Evolutionary conservation across 768 basidiomycete genomes (phyloP), one percentile per base, ranked within the genome.

Genomic region (Rhodosporidiobolus odoratus): DNA sequence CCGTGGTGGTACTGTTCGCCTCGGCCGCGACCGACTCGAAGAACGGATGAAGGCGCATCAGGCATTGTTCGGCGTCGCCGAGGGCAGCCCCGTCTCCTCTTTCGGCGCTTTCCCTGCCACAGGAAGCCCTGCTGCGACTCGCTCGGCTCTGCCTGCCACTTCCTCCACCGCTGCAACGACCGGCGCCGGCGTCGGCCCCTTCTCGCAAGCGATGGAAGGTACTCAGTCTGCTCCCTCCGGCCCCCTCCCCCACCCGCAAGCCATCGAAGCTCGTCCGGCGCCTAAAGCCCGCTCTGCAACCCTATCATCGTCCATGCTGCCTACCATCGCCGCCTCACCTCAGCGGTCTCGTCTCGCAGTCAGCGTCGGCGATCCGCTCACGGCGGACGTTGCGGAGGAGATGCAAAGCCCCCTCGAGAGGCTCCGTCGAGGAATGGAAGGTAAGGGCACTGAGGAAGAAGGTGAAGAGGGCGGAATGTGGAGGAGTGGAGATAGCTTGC

Each of bases 391-490:
- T 0, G 72, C 66, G 7, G 62, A 67, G 32, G 72, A 70, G 58
- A 69, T 74, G 72, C 57, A 66, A 45, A 67, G 65, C 32, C 72
- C 72, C 30, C 45, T 74, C 27, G 68, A 70, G 40, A 40, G 72
- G 48, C 57, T 72, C 32, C 66, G 65, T 53, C 52, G 45, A 5
- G 71, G 71, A 5, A 48, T 65, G 59, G 32, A 64, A 34, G 63
- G 45, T 10, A 47, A 62, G 4, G 58, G n/a, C 41, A 40, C 60
- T 30, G 21, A 34, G 40, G 23, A 61, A 57, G 54, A 43, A 7
- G 7, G 54, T 25, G 21, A 41, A 40, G 53, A 62, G 69, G 69
- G 25, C 12, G 57, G 57, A n/a, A 27, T 40, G 53, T 71, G 69
- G 69, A 32, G 53, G 47, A 58, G 60, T 41, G 69, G 69, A 3